phyloP scores from a whole-genome alignment of 176 grass and related monocot genomes.

The Oryza nivara region DNA sequence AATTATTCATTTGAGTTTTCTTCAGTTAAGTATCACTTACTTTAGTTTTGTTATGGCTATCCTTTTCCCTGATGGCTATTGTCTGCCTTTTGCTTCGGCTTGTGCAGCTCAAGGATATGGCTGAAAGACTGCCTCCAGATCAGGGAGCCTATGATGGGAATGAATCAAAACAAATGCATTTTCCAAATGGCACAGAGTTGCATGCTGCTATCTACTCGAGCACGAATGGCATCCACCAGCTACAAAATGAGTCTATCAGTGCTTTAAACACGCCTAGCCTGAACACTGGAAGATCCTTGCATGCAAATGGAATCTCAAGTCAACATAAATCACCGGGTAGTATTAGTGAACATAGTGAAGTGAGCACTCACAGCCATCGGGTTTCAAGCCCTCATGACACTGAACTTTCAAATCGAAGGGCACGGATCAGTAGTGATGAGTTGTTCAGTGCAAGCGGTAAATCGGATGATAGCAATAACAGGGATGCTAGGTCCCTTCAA shows the following conservation, averaged over 20 bases:
- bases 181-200: slow-evolving; percentile 55
- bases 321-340: slow-evolving; percentile 54
- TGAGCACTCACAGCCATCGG: slow-evolving; percentile 51
- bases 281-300: slow-evolving; percentile 30
- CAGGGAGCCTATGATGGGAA: slow-evolving; percentile 53
- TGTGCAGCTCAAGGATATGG: slow-evolving; percentile 91
- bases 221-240: slow-evolving; percentile 62
- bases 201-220: slow-evolving; percentile 50
- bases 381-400: slow-evolving; percentile 40
- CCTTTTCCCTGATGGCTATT: slow-evolving; percentile 30
- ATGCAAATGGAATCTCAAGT: slow-evolving; percentile 50
- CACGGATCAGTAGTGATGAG: slow-evolving; percentile 49
- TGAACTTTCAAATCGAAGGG: slow-evolving; percentile 43
- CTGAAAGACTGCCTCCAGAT: slow-evolving; percentile 80
- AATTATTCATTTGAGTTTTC: slow-evolving; percentile 26
- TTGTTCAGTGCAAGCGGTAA: slow-evolving; percentile 40
- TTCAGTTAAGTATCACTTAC: slow-evolving; percentile 19
- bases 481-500: slow-evolving; percentile 57
- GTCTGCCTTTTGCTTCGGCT: slow-evolving; percentile 29
- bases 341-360: slow-evolving; percentile 55
- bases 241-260: slow-evolving; percentile 52
- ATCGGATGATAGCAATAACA: slow-evolving; percentile 52
- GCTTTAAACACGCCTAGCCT: slow-evolving; percentile 32
- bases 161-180: slow-evolving; percentile 47
- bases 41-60: slow-evolving; percentile 10